Conservation (phyloP, 331 rosid species). For the Rhamnella rubrinervis region DNA sequence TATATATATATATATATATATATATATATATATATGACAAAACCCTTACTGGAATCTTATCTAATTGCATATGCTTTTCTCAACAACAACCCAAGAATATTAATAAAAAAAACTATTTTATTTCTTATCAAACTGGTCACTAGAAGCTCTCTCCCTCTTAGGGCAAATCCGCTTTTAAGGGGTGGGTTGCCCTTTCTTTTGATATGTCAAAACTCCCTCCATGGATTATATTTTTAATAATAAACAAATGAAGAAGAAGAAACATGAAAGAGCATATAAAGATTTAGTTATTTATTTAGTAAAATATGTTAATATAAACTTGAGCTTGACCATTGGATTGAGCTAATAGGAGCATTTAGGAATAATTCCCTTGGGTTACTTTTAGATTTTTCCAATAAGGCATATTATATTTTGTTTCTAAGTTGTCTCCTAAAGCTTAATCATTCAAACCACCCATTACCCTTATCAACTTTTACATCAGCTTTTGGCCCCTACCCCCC, state of each 20-base stretch:
- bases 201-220: conserved; percentile 13
- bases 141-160: not conserved
- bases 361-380: conserved; percentile 28
- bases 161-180: conserved; percentile 14
- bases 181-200: conserved; percentile 13
- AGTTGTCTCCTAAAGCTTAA: conserved; percentile 50
- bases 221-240: conserved; percentile 19
- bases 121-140: too few relatives aligned
- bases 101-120: too few relatives aligned
- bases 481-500: conserved; percentile 10
- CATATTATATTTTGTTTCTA: conserved; percentile 29
- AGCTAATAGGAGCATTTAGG: conserved; percentile 18
- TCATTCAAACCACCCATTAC: conserved; percentile 26
- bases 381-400: conserved; percentile 37
- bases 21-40: too few relatives aligned
- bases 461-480: conserved; percentile 31
- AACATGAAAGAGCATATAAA: not conserved
- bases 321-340: conserved; percentile 24
- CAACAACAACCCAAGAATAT: too few relatives aligned
- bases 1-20: too few relatives aligned
- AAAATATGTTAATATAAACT: too few relatives aligned
- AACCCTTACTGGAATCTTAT: too few relatives aligned
- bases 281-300: too few relatives aligned
- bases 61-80: too few relatives aligned
- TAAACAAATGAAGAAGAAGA: conserved; percentile 5